Base-by-base conservation (phyloP, 495 filamentous ascomycete species). In the Chlorociboria aeruginascens region DNA sequence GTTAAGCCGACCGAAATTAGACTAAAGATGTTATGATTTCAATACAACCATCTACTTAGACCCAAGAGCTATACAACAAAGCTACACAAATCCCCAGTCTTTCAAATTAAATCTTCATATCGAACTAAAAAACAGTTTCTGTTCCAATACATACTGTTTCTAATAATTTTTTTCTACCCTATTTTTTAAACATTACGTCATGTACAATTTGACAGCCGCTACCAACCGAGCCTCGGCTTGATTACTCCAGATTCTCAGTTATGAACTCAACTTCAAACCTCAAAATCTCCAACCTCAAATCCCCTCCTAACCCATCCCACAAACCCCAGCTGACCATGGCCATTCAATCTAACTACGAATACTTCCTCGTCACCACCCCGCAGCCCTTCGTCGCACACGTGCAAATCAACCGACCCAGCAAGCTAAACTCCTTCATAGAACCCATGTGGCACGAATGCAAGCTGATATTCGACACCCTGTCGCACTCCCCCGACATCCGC, bases 381-480 rank as follows among this genome's bases (percentile, higher is more conserved):
- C 54, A 63, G 11, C 69, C 81, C 46, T 78, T 79, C 67, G 86
- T 96, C 34, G 86, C 85, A 8, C 86, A 94, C 62, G 88, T 98
- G 43, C 83, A 96, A 63, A 95, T 94, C 69, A 89, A 94, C 70
- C 79, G 92, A 7, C 79, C 90, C 1, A 64, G 78, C 43, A 96
- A 95, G 68, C 69, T 95, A 61, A 98, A 98, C 65, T 81, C 92
- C 46, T 97, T 96, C 65, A 69, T 78, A 51, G 82, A 89, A 66
- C 70, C 81, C 38, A 95, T 96, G 87, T 98, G 90, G 89, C 67
- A 81, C 38, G 86, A 94, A 68, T 65, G 96, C 46, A 70, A 76
- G 45, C 55, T 61, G 8, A 66, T 95, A 61, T 94, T 98, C 70
- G 61, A 67, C 49, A 66, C 72, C 39, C 79, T 97, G 50, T 95